phyloP scores from a whole-genome alignment of 768 basidiomycete genomes.

The Clathrus columnatus region DNA sequence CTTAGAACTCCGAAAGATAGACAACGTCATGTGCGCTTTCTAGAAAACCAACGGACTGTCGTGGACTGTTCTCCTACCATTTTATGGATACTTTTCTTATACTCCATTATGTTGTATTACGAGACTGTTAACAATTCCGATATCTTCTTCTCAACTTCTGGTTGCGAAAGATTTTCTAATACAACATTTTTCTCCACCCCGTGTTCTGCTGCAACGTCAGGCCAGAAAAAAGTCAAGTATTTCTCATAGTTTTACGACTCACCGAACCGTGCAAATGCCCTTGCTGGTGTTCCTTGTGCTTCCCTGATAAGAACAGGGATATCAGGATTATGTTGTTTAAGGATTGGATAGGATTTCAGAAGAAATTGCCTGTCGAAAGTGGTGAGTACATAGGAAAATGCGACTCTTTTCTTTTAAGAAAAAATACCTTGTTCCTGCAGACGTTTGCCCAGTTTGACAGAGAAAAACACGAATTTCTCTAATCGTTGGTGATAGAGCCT shows the following conservation, averaged over 20 bases:
- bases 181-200: conserved; percentile 77
- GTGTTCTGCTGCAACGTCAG: conserved; percentile 40
- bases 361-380: conserved; percentile 77
- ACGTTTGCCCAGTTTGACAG: conserved; percentile 69
- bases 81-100: not conserved
- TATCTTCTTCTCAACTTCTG: conserved; percentile 66
- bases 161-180: conserved; percentile 62
- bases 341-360: conserved; percentile 57
- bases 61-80: not conserved
- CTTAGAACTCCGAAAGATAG: not conserved
- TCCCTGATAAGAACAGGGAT: conserved; percentile 78
- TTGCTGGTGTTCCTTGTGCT: conserved; percentile 69
- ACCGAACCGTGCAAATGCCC: conserved; percentile 84
- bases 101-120: not conserved
- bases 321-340: conserved; percentile 81
- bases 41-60: not conserved
- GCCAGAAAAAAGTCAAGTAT: conserved; percentile 12
- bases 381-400: not conserved
- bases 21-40: not conserved
- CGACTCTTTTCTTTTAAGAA: conserved; percentile 6
- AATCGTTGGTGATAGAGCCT: conserved; percentile 66
- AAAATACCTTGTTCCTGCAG: conserved; percentile 68
- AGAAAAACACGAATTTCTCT: conserved; percentile 74
- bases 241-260: conserved; percentile 24
- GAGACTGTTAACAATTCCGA: conserved; percentile 43